phyloP scores from a whole-genome alignment of 768 basidiomycete species.

The Tubosaeta brunneosetosa region DNA sequence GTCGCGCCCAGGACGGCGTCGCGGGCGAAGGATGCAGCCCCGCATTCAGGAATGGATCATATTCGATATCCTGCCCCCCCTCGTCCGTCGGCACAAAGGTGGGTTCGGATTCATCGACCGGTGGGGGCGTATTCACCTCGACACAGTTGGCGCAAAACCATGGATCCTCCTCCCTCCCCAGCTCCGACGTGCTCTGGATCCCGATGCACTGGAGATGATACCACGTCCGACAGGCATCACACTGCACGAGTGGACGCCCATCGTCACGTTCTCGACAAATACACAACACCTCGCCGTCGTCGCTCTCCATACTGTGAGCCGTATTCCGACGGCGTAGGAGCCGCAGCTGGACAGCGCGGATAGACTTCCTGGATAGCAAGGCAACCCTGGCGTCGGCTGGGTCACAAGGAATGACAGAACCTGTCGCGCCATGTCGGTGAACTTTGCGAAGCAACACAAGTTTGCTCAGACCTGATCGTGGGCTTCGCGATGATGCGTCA shows the following conservation, averaged over 20 bases:
- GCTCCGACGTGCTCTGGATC: constrained; percentile 54
- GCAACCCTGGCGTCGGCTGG: constrained; percentile 75
- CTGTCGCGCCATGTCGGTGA: constrained; percentile 10
- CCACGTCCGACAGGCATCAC: constrained; percentile 76
- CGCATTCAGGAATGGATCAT: constrained; percentile 58
- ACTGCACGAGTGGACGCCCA: constrained; percentile 75
- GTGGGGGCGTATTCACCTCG: constrained; percentile 39
- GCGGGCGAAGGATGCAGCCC: constrained; percentile 52
- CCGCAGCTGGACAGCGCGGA: constrained; percentile 56
- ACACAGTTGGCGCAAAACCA: constrained; percentile 69
- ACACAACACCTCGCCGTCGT: constrained; percentile 54
- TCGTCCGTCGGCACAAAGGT: constrained; percentile 68
- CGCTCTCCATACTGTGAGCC: constrained; percentile 32
- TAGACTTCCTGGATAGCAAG: constrained; percentile 65
- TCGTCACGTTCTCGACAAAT: constrained; percentile 65
- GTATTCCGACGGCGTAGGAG: constrained; percentile 38
- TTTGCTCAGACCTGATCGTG: constrained; percentile 48
- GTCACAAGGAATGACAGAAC: constrained; percentile 51
- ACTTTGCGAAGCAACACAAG: constrained; percentile 40
- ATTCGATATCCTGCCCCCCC: constrained; percentile 30
- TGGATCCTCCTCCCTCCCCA: constrained; percentile 72
- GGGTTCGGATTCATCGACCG: constrained; percentile 46
- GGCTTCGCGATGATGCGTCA: constrained; percentile 16
- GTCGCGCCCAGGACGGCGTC: constrained; percentile 39
- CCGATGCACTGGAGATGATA: constrained; percentile 81